phyloP scores from a whole-genome alignment of 768 basidiomycete species.

The Mycena crocata region DNA sequence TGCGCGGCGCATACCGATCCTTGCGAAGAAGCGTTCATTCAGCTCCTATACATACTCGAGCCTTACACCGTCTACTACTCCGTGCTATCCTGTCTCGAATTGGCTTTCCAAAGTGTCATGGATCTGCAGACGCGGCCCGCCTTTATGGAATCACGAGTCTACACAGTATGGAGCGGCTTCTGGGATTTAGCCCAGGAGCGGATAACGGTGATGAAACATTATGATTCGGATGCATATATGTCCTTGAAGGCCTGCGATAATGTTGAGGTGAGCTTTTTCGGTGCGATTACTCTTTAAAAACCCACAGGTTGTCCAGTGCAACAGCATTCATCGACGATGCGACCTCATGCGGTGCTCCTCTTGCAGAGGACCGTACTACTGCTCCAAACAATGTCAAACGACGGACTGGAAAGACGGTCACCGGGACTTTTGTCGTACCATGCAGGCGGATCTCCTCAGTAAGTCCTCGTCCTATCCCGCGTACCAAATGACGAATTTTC shows the following conservation, averaged over 20 bases:
- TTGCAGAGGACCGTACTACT: neutral
- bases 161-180: neutral
- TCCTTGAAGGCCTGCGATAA: neutral
- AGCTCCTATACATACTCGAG: neutral
- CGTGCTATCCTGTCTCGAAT: neutral
- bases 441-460: neutral
- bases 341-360: neutral
- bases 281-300: neutral
- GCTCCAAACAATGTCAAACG: neutral
- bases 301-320: neutral
- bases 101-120: neutral
- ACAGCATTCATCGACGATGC: neutral
- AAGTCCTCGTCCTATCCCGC: neutral
- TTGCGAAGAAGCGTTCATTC: no score
- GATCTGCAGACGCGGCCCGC: neutral
- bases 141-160: neutral
- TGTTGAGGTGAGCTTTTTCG: neutral
- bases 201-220: neutral
- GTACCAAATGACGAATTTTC: neutral
- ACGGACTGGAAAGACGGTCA: neutral
- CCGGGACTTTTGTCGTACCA: neutral
- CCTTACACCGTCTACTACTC: neutral
- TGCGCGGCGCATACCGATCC: no score
- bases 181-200: neutral
- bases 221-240: neutral